Evolutionary conservation across 73 alveolate species (phyloP).

Genomic region (Tetrahymena thermophila): DNA sequence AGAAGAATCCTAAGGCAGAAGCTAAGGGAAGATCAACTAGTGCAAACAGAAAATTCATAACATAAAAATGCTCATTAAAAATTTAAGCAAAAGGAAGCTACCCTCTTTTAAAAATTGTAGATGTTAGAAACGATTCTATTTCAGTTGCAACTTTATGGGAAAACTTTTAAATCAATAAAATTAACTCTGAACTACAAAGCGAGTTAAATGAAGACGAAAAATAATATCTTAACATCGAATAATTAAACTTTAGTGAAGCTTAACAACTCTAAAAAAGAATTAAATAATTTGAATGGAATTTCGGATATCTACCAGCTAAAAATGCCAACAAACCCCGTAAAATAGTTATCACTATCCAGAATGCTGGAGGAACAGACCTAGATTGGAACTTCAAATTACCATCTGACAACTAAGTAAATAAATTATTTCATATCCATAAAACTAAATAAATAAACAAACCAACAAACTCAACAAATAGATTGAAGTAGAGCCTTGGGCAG

Average conservation of each 20-base stretch:
- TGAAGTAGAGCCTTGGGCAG: constrained; percentile 98
- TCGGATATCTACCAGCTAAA: constrained; percentile 79
- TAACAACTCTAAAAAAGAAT: constrained; percentile 45
- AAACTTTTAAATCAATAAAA: constrained; percentile 78
- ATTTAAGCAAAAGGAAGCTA: constrained; percentile 93
- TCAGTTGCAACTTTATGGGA: constrained; percentile 94
- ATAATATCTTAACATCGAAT: constrained; percentile 68
- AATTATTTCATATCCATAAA: too few species aligned
- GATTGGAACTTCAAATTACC: constrained; percentile 94
- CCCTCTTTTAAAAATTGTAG: constrained; percentile 93
- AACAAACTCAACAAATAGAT: constrained; percentile 13
- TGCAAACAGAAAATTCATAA: constrained; percentile 57
- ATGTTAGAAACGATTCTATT: constrained; percentile 85
- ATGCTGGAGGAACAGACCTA: constrained; percentile 95
- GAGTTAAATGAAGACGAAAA: constrained; percentile 86
- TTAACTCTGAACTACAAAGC: constrained; percentile 82
- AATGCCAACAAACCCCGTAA: constrained; percentile 74
- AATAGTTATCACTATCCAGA: constrained; percentile 83
- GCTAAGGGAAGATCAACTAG: constrained; percentile 47
- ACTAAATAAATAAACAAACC: too few species aligned
- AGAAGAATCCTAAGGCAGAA: constrained; percentile 67
- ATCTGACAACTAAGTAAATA: constrained; percentile 60
- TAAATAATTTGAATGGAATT: constrained; percentile 77
- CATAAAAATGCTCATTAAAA: constrained; percentile 60
- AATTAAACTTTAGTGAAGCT: constrained; percentile 26